Percentiles rank a stretch among this genome's conserved stretches.
These are phyloP conservation scores for Aeschynomene evenia DNA, from an alignment of 306 rosid species.

Conservation along the genomic window DNA sequence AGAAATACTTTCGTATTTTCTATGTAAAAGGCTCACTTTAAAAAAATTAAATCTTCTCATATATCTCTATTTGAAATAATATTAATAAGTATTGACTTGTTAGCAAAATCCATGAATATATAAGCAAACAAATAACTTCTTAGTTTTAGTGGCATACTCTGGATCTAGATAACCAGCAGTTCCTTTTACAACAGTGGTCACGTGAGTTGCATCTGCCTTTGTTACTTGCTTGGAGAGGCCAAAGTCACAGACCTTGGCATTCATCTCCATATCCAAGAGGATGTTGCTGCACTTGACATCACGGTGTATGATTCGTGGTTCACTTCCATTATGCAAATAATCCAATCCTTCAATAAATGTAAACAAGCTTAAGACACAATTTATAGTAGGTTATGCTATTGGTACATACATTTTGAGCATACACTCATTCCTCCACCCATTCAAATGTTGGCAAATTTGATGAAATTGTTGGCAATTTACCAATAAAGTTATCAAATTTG, in stretches of 20 bases:
- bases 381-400: too few species aligned
- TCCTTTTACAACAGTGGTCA: conserved; percentile 92
- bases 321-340: conserved; percentile 87
- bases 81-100: too few species aligned
- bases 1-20: too few species aligned
- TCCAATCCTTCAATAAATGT: conserved; percentile 55
- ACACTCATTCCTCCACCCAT: too few species aligned
- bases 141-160: conserved; percentile 53
- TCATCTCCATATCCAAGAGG: conserved; percentile 83
- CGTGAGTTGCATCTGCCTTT: conserved; percentile 80
- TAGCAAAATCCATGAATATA: too few species aligned
- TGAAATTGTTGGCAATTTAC: too few species aligned
- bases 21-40: too few species aligned
- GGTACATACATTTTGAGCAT: too few species aligned
- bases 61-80: too few species aligned
- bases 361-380: background rate
- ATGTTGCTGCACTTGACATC: conserved; percentile 93
- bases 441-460: too few species aligned
- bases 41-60: too few species aligned
- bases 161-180: conserved; percentile 98
- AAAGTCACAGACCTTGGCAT: conserved; percentile 90
- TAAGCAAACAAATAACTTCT: background rate
- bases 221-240: conserved; percentile 87
- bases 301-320: conserved; percentile 90
- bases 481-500: too few species aligned